Conservation (phyloP, 2,329 filamentous ascomycete genomes). For the Colletotrichum salicis region DNA sequence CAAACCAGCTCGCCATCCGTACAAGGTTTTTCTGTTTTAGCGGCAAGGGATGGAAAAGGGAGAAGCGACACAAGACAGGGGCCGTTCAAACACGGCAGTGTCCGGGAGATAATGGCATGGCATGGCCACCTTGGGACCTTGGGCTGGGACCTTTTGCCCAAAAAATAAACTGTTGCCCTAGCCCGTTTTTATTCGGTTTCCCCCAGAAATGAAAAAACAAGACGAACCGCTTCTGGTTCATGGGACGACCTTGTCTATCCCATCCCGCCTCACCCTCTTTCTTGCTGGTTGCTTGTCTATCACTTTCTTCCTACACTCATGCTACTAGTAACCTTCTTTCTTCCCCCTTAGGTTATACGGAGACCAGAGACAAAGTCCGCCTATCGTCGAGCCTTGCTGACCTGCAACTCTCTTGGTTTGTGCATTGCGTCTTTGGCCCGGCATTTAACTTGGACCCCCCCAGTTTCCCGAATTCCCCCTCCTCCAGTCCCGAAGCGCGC, state of each 20-base stretch:
- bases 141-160: neutral
- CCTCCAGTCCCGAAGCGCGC: neutral
- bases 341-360: slow-evolving; percentile 7
- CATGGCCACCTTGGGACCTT: neutral
- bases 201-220: slow-evolving; percentile 15
- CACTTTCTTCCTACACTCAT: neutral
- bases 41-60: slow-evolving; percentile 9
- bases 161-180: slow-evolving; percentile 29
- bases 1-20: neutral
- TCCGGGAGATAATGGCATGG: neutral
- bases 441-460: neutral
- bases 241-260: slow-evolving; percentile 32
- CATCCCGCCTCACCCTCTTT: neutral
- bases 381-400: neutral
- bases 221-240: slow-evolving; percentile 23
- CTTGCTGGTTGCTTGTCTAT: neutral
- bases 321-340: neutral
- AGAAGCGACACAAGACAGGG: slow-evolving; percentile 1
- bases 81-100: neutral
- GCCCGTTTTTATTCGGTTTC: slow-evolving; percentile 3
- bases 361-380: neutral
- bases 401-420: neutral
- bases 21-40: neutral
- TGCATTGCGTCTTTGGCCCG: slow-evolving; percentile 12
- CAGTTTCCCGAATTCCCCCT: neutral